Base-by-base conservation (phyloP, 129 eudicot genomes). In the Flaveria linearis region DNA sequence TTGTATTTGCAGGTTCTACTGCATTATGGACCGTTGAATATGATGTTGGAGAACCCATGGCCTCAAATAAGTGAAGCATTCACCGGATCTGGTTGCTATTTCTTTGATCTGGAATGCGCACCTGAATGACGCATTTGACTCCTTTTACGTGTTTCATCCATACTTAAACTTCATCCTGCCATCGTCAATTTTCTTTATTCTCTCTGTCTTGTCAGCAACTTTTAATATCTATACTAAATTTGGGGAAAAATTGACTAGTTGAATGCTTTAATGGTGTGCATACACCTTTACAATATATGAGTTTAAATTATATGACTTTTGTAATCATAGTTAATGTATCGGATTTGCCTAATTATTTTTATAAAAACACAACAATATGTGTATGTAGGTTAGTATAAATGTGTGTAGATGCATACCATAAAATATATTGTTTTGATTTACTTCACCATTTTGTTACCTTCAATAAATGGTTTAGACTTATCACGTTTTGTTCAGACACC, bases 1-100 rank as follows among this genome's bases (percentile, higher is more conserved):
- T 55, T 1, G 8, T 30, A 76, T 42, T 43, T 70, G 36, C 82
- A 78, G 82, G 71, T 78, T 60, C 18, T 7, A 56, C 42, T 57
- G 5, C 25, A 69, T 69, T 17, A 45, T 76, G 79, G 52, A 76
- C 23, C 0, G 62, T 20, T 69, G 76, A 78, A 69, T 61, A 56
- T 43, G 69, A 68, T 68, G 74, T 65, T 66, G 56, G 60, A 18
- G 30, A 71, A 58, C 25, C 26, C 62, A 30, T 55, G 25, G 61
- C n/a, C 20, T 13, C 13, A 43, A 78, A 70, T 78, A 69, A 78
- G 17, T 5, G 18, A 69, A 69, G 36, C 28, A 30, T 76, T 76
- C 23, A 47, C 51, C 1, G 26, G 33, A 20, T 69, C 57, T 42
- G 39, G 18, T 61, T 69, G 7, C 9, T 55, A 23, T 69, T 56